Conservation (phyloP, 345 rosid species). For the Syzygium aromaticum region DNA sequence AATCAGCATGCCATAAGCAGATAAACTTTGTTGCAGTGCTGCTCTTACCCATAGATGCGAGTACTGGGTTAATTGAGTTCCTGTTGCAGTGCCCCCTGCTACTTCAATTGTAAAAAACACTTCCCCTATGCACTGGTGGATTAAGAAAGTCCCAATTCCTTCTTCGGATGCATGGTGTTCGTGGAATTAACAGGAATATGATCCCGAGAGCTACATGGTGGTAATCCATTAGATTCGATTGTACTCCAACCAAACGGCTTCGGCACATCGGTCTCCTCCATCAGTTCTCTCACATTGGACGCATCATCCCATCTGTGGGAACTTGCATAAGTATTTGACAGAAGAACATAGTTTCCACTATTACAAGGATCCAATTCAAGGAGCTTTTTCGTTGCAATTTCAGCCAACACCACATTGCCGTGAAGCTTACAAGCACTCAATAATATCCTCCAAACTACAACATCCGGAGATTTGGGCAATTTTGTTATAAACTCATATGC, state of each 20-base stretch:
- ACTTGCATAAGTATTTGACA: slow-evolving; percentile 47
- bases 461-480: slow-evolving; percentile 39
- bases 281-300: slow-evolving; percentile 25
- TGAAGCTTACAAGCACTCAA: slow-evolving; percentile 57
- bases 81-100: background rate
- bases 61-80: background rate
- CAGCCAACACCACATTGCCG: slow-evolving; percentile 42
- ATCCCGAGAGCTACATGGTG: background rate
- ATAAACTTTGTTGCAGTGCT: background rate
- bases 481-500: slow-evolving; percentile 42
- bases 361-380: slow-evolving; percentile 40
- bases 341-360: slow-evolving; percentile 56
- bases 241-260: slow-evolving; percentile 48
- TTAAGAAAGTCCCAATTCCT: background rate
- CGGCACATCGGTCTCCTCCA: slow-evolving; percentile 31
- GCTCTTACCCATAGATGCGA: background rate
- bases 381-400: slow-evolving; percentile 37
- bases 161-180: background rate
- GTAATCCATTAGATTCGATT: slow-evolving; percentile 14
- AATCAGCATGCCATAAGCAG: background rate
- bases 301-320: slow-evolving; percentile 57
- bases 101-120: background rate
- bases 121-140: background rate
- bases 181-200: background rate
- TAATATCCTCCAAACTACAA: slow-evolving; percentile 56